phyloP scores from a whole-genome alignment of 345 rosid genomes.

The Conringia planisiliqua region DNA sequence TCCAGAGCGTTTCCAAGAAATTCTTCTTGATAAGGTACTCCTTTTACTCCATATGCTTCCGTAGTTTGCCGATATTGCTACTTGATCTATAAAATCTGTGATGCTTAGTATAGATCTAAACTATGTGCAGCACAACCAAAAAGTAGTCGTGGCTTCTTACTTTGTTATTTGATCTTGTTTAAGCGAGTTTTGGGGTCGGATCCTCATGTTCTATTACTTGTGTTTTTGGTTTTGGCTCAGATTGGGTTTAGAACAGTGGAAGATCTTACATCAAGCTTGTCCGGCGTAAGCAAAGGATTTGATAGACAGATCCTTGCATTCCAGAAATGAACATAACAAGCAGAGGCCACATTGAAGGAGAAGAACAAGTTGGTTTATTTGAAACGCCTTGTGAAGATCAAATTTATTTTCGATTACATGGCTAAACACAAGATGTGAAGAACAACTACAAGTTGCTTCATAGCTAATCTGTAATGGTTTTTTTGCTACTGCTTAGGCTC shows the following conservation, averaged over 20 bases:
- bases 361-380: neutral
- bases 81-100: neutral
- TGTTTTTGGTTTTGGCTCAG: constrained; percentile 38
- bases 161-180: neutral
- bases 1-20: constrained; percentile 65
- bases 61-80: neutral
- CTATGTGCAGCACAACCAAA: neutral
- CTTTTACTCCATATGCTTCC: neutral
- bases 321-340: constrained; percentile 48
- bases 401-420: constrained; percentile 1
- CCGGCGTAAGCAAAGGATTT: constrained; percentile 69
- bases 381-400: neutral
- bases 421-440: neutral
- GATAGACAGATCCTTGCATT: constrained; percentile 75
- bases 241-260: constrained; percentile 84
- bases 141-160: neutral
- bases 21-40: constrained; percentile 86
- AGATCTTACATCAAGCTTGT: constrained; percentile 61
- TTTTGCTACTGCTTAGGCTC: constrained; percentile 3
- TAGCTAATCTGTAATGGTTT: neutral
- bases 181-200: neutral
- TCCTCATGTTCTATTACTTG: neutral
- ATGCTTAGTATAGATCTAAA: neutral
- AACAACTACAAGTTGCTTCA: neutral
- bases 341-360: neutral